Conservation (phyloP, 1,139 yeast genomes). For the Meyerozyma carpophila region DNA sequence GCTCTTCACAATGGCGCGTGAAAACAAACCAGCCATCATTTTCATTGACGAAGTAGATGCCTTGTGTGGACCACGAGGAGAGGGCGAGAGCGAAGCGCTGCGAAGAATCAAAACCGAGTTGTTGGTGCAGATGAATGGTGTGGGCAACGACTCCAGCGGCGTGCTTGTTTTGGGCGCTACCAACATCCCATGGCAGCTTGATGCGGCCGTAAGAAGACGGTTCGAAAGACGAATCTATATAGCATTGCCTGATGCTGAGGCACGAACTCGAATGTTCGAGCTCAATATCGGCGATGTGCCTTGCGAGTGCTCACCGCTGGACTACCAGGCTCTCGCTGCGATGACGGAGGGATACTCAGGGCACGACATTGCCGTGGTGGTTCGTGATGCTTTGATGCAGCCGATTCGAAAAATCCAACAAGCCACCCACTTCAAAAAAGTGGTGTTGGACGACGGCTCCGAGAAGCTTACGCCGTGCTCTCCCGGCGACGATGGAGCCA, state of each 20-base stretch:
- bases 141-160: conserved; percentile 90
- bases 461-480: conserved; percentile 83
- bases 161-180: conserved; percentile 97
- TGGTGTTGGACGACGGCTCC: conserved; percentile 30
- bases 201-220: conserved; percentile 95
- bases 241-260: conserved; percentile 87
- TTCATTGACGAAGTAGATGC: conserved; percentile 99
- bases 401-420: conserved; percentile 93
- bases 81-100: conserved; percentile 95
- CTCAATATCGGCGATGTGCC: conserved; percentile 89
- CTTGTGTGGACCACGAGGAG: conserved; percentile 96
- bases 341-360: conserved; percentile 98
- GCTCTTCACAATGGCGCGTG: conserved; percentile 92
- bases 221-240: conserved; percentile 94
- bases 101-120: conserved; percentile 95
- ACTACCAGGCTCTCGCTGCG: conserved; percentile 73
- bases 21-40: conserved; percentile 88
- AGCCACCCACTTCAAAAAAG: conserved; percentile 88
- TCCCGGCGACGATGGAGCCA: conserved; percentile 86
- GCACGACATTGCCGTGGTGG: conserved; percentile 94
- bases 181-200: conserved; percentile 98
- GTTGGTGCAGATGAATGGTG: conserved; percentile 98
- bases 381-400: conserved; percentile 96
- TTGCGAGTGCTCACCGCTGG: conserved; percentile 67
- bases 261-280: conserved; percentile 90